These are phyloP conservation scores for Aulographum hederae DNA, from an alignment of 2,329 filamentous ascomycete genomes.

Conservation along the genomic window DNA sequence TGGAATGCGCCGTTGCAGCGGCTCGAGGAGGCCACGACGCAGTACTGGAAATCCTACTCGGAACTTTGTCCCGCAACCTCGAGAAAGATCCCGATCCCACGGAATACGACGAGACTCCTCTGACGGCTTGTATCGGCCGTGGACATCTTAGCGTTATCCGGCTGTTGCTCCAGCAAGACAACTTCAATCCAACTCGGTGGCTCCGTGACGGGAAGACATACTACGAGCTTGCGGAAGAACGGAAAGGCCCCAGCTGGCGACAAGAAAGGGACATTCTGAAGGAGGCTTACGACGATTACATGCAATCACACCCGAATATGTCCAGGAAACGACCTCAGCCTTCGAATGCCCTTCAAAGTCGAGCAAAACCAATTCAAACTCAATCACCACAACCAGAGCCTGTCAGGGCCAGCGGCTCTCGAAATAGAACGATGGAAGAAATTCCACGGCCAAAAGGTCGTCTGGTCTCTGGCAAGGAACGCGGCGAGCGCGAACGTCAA, in stretches of 20 bases:
- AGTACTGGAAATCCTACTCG: conserved; percentile 55
- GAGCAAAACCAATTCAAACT: conserved; percentile 14
- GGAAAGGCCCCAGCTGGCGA: conserved; percentile 76
- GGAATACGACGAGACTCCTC: conserved; percentile 76
- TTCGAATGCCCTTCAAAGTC: conserved; percentile 14
- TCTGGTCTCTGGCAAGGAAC: too few relatives aligned
- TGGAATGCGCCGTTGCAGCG: conserved; percentile 76
- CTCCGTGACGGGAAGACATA: conserved; percentile 64
- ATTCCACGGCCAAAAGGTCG: too few relatives aligned
- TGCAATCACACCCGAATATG: conserved; percentile 3
- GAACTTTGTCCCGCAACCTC: conserved; percentile 16
- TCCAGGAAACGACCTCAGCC: too few relatives aligned
- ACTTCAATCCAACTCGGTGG: conserved; percentile 65
- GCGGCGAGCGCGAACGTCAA: too few relatives aligned
- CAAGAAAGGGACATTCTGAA: conserved; percentile 72
- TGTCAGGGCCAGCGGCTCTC: too few relatives aligned
- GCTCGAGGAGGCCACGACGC: conserved; percentile 82
- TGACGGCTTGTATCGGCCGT: conserved; percentile 84
- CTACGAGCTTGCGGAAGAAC: conserved; percentile 66
- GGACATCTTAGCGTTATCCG: conserved; percentile 71
- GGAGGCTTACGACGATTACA: conserved; percentile 48
- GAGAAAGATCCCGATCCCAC: conserved; percentile 39
- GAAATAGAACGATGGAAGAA: too few relatives aligned
- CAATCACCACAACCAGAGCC: not conserved
- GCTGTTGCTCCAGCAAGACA: conserved; percentile 55